Conservation (phyloP, 495 filamentous ascomycete genomes). For the Arthonia radiata region DNA sequence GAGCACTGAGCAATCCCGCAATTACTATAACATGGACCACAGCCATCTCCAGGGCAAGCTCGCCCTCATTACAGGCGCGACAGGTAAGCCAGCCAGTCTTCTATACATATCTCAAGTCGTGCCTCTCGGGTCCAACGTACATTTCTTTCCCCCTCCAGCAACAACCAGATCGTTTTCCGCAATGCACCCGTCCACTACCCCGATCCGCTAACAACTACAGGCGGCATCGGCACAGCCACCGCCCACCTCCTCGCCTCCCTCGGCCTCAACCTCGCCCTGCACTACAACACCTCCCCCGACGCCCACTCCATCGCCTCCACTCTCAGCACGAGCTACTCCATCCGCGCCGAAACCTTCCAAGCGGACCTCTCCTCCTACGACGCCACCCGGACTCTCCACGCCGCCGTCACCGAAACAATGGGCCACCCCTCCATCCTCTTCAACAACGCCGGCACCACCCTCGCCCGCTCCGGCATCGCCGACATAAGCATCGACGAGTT, state of each 20-base stretch:
- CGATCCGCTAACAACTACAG: neutral
- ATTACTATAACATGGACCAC: too few species aligned
- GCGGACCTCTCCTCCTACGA: conserved; percentile 14
- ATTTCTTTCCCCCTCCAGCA: neutral
- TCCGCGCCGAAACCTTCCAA: conserved; percentile 9
- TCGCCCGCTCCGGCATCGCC: conserved; percentile 8
- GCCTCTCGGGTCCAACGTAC: neutral
- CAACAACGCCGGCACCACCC: conserved; percentile 14
- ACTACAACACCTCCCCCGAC: conserved; percentile 10
- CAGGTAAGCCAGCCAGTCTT: too few species aligned
- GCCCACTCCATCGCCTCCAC: conserved; percentile 3
- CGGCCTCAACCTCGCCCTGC: conserved; percentile 12
- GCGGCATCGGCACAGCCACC: neutral
- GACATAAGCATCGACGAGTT: conserved; percentile 12
- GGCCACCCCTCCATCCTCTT: conserved; percentile 13
- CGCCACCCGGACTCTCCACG: conserved; percentile 10
- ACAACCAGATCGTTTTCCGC: neutral
- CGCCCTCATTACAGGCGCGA: neutral
- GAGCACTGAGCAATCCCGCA: too few species aligned
- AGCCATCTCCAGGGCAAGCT: neutral
- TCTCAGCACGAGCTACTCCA: conserved; percentile 2
- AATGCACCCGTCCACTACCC: neutral
- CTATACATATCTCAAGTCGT: too few species aligned
- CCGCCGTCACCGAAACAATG: conserved; percentile 5
- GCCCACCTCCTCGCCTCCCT: conserved; percentile 8